These are phyloP conservation scores for Tagetes erecta DNA, from an alignment of 129 eudicot genomes.

Conservation along the genomic window DNA sequence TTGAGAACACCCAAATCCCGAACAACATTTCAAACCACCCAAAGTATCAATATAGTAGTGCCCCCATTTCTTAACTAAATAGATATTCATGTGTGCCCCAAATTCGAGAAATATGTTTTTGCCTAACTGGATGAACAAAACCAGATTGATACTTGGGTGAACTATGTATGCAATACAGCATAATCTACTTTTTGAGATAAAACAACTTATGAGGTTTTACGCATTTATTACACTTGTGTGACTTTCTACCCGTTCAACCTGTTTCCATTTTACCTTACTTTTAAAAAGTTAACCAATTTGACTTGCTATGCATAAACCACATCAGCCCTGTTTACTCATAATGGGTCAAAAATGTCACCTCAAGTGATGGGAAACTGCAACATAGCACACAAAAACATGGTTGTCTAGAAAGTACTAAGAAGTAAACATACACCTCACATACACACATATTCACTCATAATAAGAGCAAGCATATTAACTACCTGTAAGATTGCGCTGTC, in stretches of 20 bases:
- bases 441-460: constrained; percentile 6
- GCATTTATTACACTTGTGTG: background rate
- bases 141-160: background rate
- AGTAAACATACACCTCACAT: background rate
- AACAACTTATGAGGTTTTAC: background rate
- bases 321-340: background rate
- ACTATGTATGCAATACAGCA: background rate
- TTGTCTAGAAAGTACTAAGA: background rate
- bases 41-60: background rate
- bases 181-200: background rate
- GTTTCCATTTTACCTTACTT: background rate
- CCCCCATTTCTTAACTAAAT: background rate
- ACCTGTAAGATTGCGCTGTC: constrained; percentile 82
- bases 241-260: background rate
- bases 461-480: background rate
- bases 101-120: background rate
- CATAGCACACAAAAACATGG: constrained; percentile 2
- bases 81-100: background rate
- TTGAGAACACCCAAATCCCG: background rate
- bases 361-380: constrained; percentile 9
- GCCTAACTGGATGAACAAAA: background rate
- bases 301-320: background rate
- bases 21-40: background rate
- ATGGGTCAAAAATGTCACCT: constrained; percentile 18
- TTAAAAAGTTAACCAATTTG: background rate